A percentile compares a stretch with the other conserved stretches of the same genome.
Conservation (phyloP, 495 filamentous ascomycete species). For the Peziza echinospora region DNA sequence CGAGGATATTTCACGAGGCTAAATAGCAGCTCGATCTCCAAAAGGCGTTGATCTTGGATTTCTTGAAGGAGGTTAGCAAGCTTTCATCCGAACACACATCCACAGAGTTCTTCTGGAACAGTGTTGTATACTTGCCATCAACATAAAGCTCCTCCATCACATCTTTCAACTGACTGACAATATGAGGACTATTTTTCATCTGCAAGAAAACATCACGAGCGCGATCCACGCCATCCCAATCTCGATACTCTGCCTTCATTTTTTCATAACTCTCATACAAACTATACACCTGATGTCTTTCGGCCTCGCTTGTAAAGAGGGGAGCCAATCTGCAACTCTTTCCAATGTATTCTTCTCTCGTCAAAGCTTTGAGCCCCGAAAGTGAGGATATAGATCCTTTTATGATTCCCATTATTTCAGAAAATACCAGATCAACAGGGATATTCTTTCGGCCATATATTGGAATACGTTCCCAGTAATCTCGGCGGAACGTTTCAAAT, state of each 20-base stretch:
- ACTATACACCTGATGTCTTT: slow-evolving; percentile 18
- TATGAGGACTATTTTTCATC: slow-evolving; percentile 1
- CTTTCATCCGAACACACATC: not conserved
- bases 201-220: slow-evolving; percentile 15
- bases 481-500: slow-evolving; percentile 20
- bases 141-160: slow-evolving; percentile 26
- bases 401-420: slow-evolving; percentile 27
- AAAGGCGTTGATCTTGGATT: slow-evolving; percentile 24
- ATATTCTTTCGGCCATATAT: slow-evolving; percentile 5
- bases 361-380: slow-evolving; percentile 13
- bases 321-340: slow-evolving; percentile 16
- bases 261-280: slow-evolving; percentile 23
- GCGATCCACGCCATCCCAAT: slow-evolving; percentile 23
- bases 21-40: slow-evolving; percentile 23
- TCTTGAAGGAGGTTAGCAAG: no score
- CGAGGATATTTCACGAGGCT: slow-evolving; percentile 19
- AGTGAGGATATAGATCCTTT: slow-evolving; percentile 20
- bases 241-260: slow-evolving; percentile 16
- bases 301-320: slow-evolving; percentile 16
- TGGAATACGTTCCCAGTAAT: slow-evolving; percentile 24
- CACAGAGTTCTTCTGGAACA: not conserved
- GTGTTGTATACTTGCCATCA: slow-evolving; percentile 21
- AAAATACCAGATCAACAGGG: slow-evolving; percentile 21
- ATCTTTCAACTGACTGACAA: slow-evolving; percentile 5
- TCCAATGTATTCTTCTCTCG: slow-evolving; percentile 18